Evolutionary conservation across 768 basidiomycete species (phyloP).

Genomic region (Lentinula guzmanii): DNA sequence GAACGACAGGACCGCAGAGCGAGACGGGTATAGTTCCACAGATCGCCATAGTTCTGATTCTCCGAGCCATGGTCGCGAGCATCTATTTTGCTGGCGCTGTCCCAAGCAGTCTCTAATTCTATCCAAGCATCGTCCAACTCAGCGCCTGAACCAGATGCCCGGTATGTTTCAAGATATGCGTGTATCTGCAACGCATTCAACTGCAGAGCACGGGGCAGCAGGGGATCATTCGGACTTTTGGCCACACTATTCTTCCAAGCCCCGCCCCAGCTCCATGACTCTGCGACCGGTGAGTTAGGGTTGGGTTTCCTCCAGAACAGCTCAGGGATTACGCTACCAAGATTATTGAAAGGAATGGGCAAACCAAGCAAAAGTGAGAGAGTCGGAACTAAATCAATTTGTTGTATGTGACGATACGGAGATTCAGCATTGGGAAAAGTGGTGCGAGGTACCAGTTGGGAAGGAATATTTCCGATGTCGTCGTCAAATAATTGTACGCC

Average conservation of each 20-base stretch:
- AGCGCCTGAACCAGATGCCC: constrained; percentile 56
- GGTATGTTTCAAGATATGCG: constrained; percentile 73
- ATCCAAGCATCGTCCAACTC: constrained; percentile 70
- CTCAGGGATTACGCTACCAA: constrained; percentile 89
- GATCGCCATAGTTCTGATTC: constrained; percentile 25
- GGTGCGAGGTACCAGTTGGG: constrained; percentile 44
- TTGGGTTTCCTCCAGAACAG: constrained; percentile 54
- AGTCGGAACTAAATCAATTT: constrained; percentile 90
- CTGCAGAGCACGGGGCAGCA: constrained; percentile 53
- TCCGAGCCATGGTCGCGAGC: constrained; percentile 16
- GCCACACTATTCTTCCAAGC: constrained; percentile 12
- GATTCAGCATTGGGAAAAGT: constrained; percentile 54
- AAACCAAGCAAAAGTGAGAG: constrained; percentile 86
- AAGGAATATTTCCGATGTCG: constrained; percentile 29
- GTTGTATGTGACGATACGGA: constrained; percentile 67
- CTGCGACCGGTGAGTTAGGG: not conserved
- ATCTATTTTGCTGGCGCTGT: constrained; percentile 18
- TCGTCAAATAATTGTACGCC: constrained; percentile 39
- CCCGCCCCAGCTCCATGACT: not conserved
- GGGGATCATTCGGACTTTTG: constrained; percentile 19
- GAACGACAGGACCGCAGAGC: constrained; percentile 69
- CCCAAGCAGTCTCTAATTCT: constrained; percentile 42
- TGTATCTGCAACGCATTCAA: constrained; percentile 74
- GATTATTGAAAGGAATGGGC: constrained; percentile 93
- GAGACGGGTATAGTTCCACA: constrained; percentile 49